Evolutionary conservation across 2,329 filamentous ascomycete species (phyloP).

Genomic region (Alternaria solani): DNA sequence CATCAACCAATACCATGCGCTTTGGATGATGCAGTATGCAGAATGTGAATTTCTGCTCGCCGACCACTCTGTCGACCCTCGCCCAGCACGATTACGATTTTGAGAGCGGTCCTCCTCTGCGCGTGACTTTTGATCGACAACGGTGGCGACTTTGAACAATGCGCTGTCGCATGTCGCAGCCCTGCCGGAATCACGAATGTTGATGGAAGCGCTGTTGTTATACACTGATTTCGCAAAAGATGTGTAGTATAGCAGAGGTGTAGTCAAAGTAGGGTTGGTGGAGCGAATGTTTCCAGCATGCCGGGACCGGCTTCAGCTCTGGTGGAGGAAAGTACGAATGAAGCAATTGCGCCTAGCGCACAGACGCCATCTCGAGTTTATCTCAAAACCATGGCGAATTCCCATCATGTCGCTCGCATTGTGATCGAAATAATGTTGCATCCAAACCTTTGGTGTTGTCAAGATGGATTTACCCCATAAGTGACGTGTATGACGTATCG

Average conservation of each 20-base stretch:
- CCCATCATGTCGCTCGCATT: constrained; percentile 3
- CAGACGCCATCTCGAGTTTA: constrained; percentile 7
- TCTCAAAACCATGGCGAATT: not conserved
- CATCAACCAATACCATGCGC: constrained; percentile 2
- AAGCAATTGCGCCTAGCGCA: constrained; percentile 14
- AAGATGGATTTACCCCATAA: not conserved
- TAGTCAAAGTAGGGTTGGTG: constrained; percentile 20
- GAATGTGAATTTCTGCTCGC: constrained; percentile 13
- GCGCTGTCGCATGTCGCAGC: constrained; percentile 7
- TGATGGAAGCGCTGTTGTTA: not conserved
- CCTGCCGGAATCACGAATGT: not conserved
- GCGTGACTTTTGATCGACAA: constrained; percentile 9
- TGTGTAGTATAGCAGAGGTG: constrained; percentile 4
- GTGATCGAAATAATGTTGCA: too few species aligned
- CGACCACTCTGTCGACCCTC: constrained; percentile 12
- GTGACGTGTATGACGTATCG: not conserved
- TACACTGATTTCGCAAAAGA: not conserved
- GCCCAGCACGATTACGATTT: constrained; percentile 10
- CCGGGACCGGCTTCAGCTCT: constrained; percentile 27
- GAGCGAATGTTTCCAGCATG: constrained; percentile 15
- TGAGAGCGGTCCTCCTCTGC: constrained; percentile 14
- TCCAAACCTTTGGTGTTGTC: not conserved
- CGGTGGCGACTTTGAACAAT: constrained; percentile 15
- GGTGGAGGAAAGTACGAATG: constrained; percentile 18
- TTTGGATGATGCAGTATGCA: constrained; percentile 3